These are phyloP conservation scores for Boletus subparvulus DNA, from an alignment of 768 basidiomycete genomes.

Conservation along the genomic window DNA sequence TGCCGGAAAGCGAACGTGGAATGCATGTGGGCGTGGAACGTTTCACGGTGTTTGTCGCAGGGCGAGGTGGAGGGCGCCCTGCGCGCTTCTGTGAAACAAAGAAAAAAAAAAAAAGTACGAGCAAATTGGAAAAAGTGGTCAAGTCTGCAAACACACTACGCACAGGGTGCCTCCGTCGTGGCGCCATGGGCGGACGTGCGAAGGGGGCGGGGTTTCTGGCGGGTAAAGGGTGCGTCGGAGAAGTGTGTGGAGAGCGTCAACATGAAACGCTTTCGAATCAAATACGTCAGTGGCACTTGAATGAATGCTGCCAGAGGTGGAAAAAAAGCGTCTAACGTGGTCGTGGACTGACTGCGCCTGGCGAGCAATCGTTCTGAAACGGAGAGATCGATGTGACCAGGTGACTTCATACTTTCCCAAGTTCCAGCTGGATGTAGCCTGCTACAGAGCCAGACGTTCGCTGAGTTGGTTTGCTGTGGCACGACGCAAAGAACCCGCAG, in stretches of 20 bases:
- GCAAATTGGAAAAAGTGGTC: not conserved
- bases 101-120: not conserved
- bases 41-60: constrained; percentile 1
- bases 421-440: not conserved
- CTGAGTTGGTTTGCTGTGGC: constrained; percentile 1
- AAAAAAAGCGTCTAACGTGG: constrained; percentile 11
- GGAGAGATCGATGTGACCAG: constrained; percentile 1
- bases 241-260: constrained; percentile 24
- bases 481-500: constrained; percentile 4
- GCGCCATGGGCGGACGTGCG: not conserved
- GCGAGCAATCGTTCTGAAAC: constrained; percentile 14
- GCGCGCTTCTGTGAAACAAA: not conserved
- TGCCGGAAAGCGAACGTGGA: constrained; percentile 1
- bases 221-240: constrained; percentile 24
- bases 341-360: constrained; percentile 7
- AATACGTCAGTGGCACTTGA: constrained; percentile 21
- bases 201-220: constrained; percentile 6
- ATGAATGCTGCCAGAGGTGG: constrained; percentile 3
- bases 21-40: not conserved
- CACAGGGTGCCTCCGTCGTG: not conserved
- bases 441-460: not conserved
- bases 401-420: constrained; percentile 3
- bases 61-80: not conserved
- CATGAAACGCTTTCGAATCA: constrained; percentile 19
- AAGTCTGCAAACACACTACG: constrained; percentile 6